Base-by-base conservation (phyloP, 2,329 filamentous ascomycete genomes). In the Drechslera avenae region DNA sequence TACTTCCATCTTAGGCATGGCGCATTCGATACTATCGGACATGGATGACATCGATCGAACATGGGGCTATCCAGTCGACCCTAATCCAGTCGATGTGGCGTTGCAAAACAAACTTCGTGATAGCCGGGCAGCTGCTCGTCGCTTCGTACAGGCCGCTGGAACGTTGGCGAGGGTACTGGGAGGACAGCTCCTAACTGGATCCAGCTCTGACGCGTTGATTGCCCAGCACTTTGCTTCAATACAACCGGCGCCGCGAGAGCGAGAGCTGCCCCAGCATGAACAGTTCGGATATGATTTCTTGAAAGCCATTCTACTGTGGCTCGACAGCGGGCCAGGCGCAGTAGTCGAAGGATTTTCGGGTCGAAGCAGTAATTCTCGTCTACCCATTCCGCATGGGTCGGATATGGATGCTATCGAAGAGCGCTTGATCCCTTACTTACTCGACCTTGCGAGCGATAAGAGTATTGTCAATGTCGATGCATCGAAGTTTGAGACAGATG, bases 211-310 rank as follows among this genome's bases (percentile, higher is more conserved):
- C 58, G 70, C 56, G 34, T 64, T 74, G 17, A 71, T 75, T 8
- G 62, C 78, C 18, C 66, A 73, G n/a, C 64, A 73, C 37, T 84
- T 84, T 57, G 66, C 74, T n/a, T 72, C 75, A 16, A 79, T 85
- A 19, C 70, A 69, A 34, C 77, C 78, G 14, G 78, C 80, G 1
- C 71, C 73, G 3, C 63, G 64, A 12, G 73, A 76, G 35, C 58
- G 70, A 7, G 58, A 63, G 5, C 35, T 73, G 8, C 62, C 68
- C 13, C 63, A 51, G 6, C 72, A 76, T 16, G 77, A 83, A 36
- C 79, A 80, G 12, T 87, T 87, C 63, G 78, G 78, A n/a, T 86
- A 86, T 59, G 84, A 87, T 57, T 87, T 87, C 58, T 60, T 87
- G 19, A 85, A 83, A 64, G 83, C 84, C 1, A 84, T 87, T 35